Conservation (phyloP, 202 grass and related monocot species). For the Bolboschoenoplectus hybrid region DNA sequence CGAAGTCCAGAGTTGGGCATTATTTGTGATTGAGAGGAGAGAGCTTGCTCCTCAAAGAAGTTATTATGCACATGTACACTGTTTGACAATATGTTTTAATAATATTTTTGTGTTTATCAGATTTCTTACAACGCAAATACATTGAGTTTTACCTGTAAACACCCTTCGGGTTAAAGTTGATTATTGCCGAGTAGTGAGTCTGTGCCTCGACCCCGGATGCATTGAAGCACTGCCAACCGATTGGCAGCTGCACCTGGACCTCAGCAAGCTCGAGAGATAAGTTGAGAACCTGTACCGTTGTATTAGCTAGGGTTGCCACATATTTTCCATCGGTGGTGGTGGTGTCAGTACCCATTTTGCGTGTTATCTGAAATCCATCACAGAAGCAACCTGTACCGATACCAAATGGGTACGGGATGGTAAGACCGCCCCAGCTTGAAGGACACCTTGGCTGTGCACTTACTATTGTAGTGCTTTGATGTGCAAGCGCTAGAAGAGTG, state of each 20-base stretch:
- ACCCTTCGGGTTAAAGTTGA: not conserved
- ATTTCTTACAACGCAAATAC: not conserved
- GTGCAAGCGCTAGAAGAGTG: not conserved
- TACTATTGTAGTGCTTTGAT: not conserved
- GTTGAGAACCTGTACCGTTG: not conserved
- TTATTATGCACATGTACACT: no score
- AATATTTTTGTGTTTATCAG: no score
- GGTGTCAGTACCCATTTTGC: not conserved
- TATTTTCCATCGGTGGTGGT: not conserved
- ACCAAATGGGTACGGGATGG: slow-evolving; percentile 34
- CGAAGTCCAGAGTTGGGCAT: no score
- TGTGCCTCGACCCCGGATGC: not conserved
- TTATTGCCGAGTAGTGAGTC: not conserved
- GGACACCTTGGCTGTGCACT: not conserved
- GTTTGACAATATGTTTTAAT: not conserved
- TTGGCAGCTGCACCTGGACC: slow-evolving; percentile 21
- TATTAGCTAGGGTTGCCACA: not conserved
- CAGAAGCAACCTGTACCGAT: slow-evolving; percentile 25
- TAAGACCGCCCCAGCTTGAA: not conserved
- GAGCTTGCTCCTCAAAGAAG: no score
- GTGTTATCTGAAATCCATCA: slow-evolving; percentile 37
- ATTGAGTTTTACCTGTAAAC: no score
- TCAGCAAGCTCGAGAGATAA: not conserved
- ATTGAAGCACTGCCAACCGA: slow-evolving; percentile 38
- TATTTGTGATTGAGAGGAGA: no score